A percentile compares a stretch with the other conserved stretches of the same genome.
Evolutionary conservation across 495 filamentous ascomycete genomes (phyloP).

Genomic region (Xylaria palmicola): DNA sequence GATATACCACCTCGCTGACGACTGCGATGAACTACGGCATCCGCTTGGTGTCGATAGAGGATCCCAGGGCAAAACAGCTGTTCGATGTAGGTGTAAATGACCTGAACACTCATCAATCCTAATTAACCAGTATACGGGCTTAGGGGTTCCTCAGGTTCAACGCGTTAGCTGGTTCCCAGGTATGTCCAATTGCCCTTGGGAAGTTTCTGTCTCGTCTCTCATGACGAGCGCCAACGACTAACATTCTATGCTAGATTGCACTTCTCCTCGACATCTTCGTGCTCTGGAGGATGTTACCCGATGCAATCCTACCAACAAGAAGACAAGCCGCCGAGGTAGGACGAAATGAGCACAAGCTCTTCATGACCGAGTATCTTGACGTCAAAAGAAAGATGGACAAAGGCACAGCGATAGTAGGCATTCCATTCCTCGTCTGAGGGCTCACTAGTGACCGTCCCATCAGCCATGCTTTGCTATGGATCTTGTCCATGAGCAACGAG

Average conservation of each 20-base stretch:
- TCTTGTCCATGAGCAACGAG: conserved; percentile 27
- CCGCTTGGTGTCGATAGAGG: conserved; percentile 47
- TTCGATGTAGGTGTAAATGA: conserved; percentile 45
- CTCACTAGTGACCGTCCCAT: neutral
- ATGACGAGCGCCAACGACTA: too few relatives aligned
- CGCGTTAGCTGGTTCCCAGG: too few relatives aligned
- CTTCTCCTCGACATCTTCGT: neutral
- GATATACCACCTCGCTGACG: conserved; percentile 54
- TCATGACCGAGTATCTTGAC: conserved; percentile 36
- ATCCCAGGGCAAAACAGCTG: conserved; percentile 50
- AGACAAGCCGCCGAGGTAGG: conserved; percentile 19
- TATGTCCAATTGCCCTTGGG: too few relatives aligned
- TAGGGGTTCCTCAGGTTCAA: too few relatives aligned
- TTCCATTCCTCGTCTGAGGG: too few relatives aligned
- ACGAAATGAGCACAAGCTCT: conserved; percentile 31
- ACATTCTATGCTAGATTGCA: too few relatives aligned
- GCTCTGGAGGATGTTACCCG: conserved; percentile 30
- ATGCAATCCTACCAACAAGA: conserved; percentile 31
- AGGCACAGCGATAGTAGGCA: conserved; percentile 25
- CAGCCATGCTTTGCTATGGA: conserved; percentile 36
- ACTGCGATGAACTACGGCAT: conserved; percentile 56
- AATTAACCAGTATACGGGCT: too few relatives aligned
- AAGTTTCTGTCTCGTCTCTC: too few relatives aligned
- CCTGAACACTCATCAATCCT: too few relatives aligned
- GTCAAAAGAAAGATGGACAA: conserved; percentile 30